A percentile compares a stretch with the other conserved stretches of the same genome.
phyloP scores from a whole-genome alignment of 1,284 basidiomycete species.

The Schizophyllum commune region DNA sequence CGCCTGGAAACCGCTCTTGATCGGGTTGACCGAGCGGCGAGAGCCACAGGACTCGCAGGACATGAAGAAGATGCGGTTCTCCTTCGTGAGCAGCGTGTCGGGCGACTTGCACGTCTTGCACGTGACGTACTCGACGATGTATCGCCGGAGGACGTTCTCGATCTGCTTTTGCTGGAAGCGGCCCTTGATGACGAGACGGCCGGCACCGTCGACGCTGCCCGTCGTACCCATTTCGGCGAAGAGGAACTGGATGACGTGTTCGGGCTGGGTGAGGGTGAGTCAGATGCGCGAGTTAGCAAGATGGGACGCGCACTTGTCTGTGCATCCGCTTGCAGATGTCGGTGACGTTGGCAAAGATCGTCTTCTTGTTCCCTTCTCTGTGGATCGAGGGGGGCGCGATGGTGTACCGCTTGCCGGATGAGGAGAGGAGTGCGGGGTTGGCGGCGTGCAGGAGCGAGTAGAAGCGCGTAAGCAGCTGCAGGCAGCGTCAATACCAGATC shows the following conservation, averaged over 20 bases:
- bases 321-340: slow-evolving; percentile 99
- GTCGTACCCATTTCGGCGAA: slow-evolving; percentile 99
- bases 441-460: slow-evolving; percentile 89
- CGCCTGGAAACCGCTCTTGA: slow-evolving; percentile 99
- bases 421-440: slow-evolving; percentile 82
- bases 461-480: slow-evolving; percentile 86
- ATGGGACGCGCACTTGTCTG: slow-evolving; percentile 43
- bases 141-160: slow-evolving; percentile 93
- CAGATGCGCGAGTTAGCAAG: not conserved
- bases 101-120: slow-evolving; percentile 99
- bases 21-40: slow-evolving; percentile 86
- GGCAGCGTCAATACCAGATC: slow-evolving; percentile 7
- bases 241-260: slow-evolving; percentile 97
- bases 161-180: slow-evolving; percentile 99
- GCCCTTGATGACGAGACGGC: slow-evolving; percentile 94
- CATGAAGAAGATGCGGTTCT: slow-evolving; percentile 99
- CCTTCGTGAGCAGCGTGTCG: slow-evolving; percentile 93
- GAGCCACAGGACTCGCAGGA: slow-evolving; percentile 93
- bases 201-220: slow-evolving; percentile 89
- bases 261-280: slow-evolving; percentile 50
- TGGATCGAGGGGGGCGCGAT: slow-evolving; percentile 95
- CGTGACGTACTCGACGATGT: slow-evolving; percentile 99
- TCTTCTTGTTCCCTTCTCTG: slow-evolving; percentile 95
- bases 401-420: slow-evolving; percentile 88
- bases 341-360: slow-evolving; percentile 92